These are phyloP conservation scores for Orbilia blumenaviensis DNA, from an alignment of 2,329 filamentous ascomycete species.

Conservation along the genomic window DNA sequence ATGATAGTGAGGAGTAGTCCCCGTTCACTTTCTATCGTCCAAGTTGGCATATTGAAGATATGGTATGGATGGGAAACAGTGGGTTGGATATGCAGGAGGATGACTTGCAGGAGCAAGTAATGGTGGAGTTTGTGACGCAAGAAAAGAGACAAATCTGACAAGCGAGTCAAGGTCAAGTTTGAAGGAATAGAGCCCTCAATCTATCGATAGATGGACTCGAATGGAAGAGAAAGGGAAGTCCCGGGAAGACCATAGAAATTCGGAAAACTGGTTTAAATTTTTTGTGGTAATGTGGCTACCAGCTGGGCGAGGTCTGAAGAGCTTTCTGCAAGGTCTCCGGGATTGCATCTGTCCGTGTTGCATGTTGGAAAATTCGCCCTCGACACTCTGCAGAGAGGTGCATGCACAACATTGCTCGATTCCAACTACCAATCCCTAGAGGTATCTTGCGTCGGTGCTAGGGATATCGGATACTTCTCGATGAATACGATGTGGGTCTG, in stretches of 20 bases:
- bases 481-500: neutral
- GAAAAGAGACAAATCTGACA: neutral
- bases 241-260: constrained; percentile 7
- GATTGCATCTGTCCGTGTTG: neutral
- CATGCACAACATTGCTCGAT: neutral
- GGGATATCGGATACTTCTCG: neutral
- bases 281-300: neutral
- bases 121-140: neutral
- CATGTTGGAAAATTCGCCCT: constrained; percentile 22
- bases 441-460: neutral
- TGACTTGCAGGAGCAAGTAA: neutral
- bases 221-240: neutral
- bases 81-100: neutral
- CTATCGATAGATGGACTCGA: neutral
- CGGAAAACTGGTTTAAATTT: neutral
- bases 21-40: constrained; percentile 55
- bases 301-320: neutral
- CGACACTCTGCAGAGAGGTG: neutral
- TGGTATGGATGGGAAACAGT: neutral
- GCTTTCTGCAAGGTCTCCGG: neutral
- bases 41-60: constrained; percentile 50
- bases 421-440: neutral
- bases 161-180: neutral
- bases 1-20: constrained; percentile 55
- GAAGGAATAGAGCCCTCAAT: neutral